Evolutionary conservation across 2,329 filamentous ascomycete genomes (phyloP).

Genomic region (Hymenoscyphus fructigenus): DNA sequence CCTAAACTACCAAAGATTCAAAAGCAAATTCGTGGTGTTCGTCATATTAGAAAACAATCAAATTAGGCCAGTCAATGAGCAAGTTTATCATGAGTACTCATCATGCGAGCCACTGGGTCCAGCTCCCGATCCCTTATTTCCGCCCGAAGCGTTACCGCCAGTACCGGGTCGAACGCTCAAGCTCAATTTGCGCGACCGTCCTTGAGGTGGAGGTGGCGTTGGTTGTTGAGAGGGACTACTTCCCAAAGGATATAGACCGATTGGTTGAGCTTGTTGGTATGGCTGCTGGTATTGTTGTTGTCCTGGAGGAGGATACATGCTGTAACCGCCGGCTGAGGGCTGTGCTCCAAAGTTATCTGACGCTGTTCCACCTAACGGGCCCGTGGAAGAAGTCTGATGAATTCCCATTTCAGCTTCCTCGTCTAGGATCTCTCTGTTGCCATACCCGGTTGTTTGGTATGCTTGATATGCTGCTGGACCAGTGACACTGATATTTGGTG

Average conservation of each 20-base stretch:
- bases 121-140: neutral
- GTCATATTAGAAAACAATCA: neutral
- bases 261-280: neutral
- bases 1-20: neutral
- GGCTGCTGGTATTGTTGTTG: neutral
- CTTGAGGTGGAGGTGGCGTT: slow-evolving; percentile 1
- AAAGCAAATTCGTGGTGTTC: slow-evolving; percentile 3
- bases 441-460: slow-evolving; percentile 2
- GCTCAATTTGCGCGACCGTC: slow-evolving; percentile 8
- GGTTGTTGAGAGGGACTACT: neutral
- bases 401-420: slow-evolving; percentile 30
- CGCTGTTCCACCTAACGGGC: neutral
- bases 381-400: slow-evolving; percentile 12
- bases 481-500: slow-evolving; percentile 22
- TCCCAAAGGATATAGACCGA: neutral
- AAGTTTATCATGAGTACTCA: neutral
- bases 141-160: neutral
- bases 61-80: neutral
- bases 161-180: slow-evolving; percentile 4
- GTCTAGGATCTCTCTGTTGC: slow-evolving; percentile 17
- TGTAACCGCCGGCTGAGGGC: slow-evolving; percentile 2
- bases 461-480: slow-evolving; percentile 16
- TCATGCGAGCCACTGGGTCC: neutral
- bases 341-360: neutral
- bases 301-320: slow-evolving; percentile 2